phyloP scores from a whole-genome alignment of 257 asterid species.

The Ajuga chamaepitys region DNA sequence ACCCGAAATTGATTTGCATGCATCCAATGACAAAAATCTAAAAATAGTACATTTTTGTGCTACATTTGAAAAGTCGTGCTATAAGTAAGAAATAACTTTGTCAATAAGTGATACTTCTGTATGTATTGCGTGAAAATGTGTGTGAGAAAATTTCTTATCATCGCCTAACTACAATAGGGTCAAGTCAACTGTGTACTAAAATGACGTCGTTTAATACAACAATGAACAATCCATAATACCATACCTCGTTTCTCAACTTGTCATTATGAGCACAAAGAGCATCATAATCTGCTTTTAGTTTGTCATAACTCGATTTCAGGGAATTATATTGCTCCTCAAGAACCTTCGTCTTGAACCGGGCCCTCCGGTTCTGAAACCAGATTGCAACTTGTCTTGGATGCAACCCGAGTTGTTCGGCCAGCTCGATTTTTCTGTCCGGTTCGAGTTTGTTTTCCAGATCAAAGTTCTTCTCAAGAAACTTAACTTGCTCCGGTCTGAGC shows the following conservation, averaged over 20 bases:
- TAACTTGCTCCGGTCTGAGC: conserved; percentile 56
- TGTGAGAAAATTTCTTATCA: too few relatives aligned
- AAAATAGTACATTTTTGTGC: too few relatives aligned
- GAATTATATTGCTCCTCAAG: conserved; percentile 63
- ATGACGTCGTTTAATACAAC: too few relatives aligned
- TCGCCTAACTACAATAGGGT: too few relatives aligned
- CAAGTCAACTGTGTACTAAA: too few relatives aligned
- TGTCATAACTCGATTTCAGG: conserved; percentile 55
- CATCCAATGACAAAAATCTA: too few relatives aligned
- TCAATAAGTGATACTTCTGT: too few relatives aligned
- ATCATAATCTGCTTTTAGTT: conserved; percentile 55
- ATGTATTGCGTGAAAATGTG: too few relatives aligned
- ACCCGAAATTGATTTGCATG: too few relatives aligned
- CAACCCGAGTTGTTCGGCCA: conserved; percentile 62
- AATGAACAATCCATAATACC: too few relatives aligned
- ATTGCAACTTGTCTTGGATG: conserved; percentile 89
- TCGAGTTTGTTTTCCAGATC: conserved; percentile 83
- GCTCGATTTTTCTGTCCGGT: conserved; percentile 65
- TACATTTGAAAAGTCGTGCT: too few relatives aligned
- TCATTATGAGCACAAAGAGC: conserved; percentile 44
- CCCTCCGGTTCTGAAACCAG: conserved; percentile 90
- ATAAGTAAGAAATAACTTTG: too few relatives aligned
- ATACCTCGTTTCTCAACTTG: conserved; percentile 56
- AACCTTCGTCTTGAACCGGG: conserved; percentile 63
- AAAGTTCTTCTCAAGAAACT: conserved; percentile 69